Conservation (phyloP, 202 grass and related monocot genomes). For the Setaria viridis region DNA sequence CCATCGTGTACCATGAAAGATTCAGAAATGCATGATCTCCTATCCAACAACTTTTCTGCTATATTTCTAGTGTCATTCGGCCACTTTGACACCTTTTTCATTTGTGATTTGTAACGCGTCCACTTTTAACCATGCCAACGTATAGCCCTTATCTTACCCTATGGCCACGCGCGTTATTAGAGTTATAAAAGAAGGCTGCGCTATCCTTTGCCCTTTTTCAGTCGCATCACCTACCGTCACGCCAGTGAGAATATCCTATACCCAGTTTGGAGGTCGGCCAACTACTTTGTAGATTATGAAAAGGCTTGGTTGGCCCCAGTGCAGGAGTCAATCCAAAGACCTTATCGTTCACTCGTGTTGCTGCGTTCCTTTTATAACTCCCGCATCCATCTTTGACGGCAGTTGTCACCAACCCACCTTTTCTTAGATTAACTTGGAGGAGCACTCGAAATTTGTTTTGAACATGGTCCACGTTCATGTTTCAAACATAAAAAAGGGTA, state of each 20-base stretch:
- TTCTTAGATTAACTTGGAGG: neutral
- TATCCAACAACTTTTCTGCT: neutral
- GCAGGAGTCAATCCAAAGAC: neutral
- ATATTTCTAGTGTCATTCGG: conserved; percentile 1
- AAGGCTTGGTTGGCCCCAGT: neutral
- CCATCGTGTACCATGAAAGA: neutral
- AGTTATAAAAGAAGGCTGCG: neutral
- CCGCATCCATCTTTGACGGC: neutral
- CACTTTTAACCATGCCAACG: neutral
- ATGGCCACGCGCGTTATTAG: neutral
- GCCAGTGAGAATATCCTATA: neutral
- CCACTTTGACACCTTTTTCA: neutral
- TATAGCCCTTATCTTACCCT: neutral
- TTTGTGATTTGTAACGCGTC: neutral
- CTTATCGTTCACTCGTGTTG: neutral
- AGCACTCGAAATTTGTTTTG: neutral
- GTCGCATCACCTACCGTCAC: neutral
- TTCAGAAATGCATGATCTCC: neutral
- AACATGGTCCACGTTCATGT: conserved; percentile 13
- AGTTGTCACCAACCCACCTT: conserved; percentile 14
- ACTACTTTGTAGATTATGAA: neutral
- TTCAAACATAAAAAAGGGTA: neutral
- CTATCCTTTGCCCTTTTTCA: neutral
- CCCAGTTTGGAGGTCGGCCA: neutral
- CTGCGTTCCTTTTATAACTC: neutral